Evolutionary conservation across 305 asterid species (phyloP).

Genomic region (Withania somnifera): DNA sequence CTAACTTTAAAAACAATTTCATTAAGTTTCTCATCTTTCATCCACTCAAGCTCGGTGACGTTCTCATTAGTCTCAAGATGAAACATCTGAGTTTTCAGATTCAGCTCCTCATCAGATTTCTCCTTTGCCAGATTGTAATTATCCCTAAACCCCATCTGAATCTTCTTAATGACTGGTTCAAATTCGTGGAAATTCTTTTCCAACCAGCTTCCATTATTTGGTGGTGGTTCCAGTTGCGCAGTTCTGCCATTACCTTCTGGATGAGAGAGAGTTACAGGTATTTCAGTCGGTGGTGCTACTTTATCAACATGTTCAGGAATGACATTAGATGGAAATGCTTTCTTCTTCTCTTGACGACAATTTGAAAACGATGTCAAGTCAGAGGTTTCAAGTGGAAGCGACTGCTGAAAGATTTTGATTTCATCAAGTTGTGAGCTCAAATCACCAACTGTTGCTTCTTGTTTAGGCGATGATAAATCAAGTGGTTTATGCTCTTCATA

Average conservation of each 20-base stretch:
- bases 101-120: constrained; percentile 40
- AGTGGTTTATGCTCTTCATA: constrained; percentile 18
- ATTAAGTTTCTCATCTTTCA: constrained; percentile 80
- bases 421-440: constrained; percentile 9
- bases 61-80: constrained; percentile 37
- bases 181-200: constrained; percentile 74
- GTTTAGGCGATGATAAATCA: constrained; percentile 1
- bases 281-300: constrained; percentile 9
- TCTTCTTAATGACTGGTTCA: constrained; percentile 66
- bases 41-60: constrained; percentile 75
- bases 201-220: constrained; percentile 53
- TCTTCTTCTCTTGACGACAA: constrained; percentile 15
- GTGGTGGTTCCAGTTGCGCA: constrained; percentile 23
- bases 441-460: constrained; percentile 14
- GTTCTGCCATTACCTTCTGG: constrained; percentile 22
- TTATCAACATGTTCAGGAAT: constrained; percentile 19
- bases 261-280: constrained; percentile 17
- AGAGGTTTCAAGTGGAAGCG: constrained; percentile 10
- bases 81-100: constrained; percentile 25
- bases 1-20: constrained; percentile 87
- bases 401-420: constrained; percentile 7
- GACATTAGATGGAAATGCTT: constrained; percentile 11
- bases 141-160: constrained; percentile 61
- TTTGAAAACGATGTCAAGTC: constrained; percentile 14
- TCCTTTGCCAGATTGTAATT: constrained; percentile 62